Base-by-base conservation (phyloP, 768 basidiomycete species). In the Chalciporus pseudorubinellus region DNA sequence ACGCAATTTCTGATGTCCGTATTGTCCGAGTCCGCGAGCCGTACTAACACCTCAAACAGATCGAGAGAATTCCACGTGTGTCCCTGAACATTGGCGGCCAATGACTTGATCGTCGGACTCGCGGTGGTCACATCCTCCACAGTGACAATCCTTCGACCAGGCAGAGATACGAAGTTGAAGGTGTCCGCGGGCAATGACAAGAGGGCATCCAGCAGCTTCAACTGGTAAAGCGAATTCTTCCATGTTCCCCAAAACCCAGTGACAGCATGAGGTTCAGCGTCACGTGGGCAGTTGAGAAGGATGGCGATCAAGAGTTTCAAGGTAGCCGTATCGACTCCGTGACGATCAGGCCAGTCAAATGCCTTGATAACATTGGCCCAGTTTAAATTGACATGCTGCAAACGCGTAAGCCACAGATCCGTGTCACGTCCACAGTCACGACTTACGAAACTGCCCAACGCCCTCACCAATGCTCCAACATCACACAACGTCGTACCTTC, bases 61-160 rank as follows among this genome's bases (percentile, higher is more conserved):
- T 97, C 92, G 9, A 93, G 73, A 6, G 91, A 93, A 66, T 98
- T 98, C 95, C 95, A 98, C 0, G 92, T 88, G 57, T 91, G 86
- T 2, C 86, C 86, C 67, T 98, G 94, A 26, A 95, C 90, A 59
- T 90, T 92, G 2, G 85, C 85, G 0, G 94, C 93, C 31, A 95
- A 77, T 1, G 88, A 83, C 68, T 93, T 92, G 74, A 95, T 94
- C n/a, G 89, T 92, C 24, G 91, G 89, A 60, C 89, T 90, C 14
- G 91, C 87, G 39, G 79, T 75, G 2, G 89, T 79, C 36, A 94
- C 89, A 55, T 95, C 93, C 43, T 95, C 92, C 19, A 92, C 85
- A 0, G 90, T 90, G 31, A 95, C 90, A 55, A 94, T 86, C 56
- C 87, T 75, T 31, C 79, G 82, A 3, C 89, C 88, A 33, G 93